Conservation (phyloP, 192 early-diverging fungal species). For the Backusella westeae region DNA sequence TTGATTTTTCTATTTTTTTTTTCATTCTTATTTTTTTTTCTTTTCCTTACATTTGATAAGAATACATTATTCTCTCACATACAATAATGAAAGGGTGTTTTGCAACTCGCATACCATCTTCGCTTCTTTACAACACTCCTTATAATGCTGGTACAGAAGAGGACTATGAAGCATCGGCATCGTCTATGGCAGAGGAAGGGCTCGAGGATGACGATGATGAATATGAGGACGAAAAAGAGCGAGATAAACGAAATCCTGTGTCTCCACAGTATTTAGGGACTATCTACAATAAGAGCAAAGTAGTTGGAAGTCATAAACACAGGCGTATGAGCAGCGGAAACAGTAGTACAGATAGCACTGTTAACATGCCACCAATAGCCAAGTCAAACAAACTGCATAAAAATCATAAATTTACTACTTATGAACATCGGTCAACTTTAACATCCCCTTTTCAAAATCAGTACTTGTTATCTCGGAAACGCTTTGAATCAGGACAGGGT, state of each 20-base stretch:
- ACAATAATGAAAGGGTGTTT: neutral
- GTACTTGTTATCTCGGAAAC: neutral
- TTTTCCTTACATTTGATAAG: neutral
- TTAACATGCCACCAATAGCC: neutral
- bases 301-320: neutral
- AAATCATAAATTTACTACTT: neutral
- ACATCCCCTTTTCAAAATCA: neutral
- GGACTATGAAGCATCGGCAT: constrained; percentile 4
- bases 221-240: neutral
- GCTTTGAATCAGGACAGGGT: neutral
- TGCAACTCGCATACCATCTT: neutral
- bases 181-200: constrained; percentile 5
- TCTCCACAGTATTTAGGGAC: neutral
- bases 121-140: neutral
- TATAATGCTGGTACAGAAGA: neutral
- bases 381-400: neutral
- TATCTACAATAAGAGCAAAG: neutral
- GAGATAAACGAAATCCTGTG: neutral
- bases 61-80: neutral
- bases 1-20: neutral
- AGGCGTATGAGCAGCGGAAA: constrained; percentile 6
- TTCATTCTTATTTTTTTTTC: neutral
- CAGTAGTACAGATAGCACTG: constrained; percentile 1
- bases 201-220: neutral
- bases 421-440: neutral